phyloP scores from a whole-genome alignment of 805 yeast species.

The Yarrowia deformans region DNA sequence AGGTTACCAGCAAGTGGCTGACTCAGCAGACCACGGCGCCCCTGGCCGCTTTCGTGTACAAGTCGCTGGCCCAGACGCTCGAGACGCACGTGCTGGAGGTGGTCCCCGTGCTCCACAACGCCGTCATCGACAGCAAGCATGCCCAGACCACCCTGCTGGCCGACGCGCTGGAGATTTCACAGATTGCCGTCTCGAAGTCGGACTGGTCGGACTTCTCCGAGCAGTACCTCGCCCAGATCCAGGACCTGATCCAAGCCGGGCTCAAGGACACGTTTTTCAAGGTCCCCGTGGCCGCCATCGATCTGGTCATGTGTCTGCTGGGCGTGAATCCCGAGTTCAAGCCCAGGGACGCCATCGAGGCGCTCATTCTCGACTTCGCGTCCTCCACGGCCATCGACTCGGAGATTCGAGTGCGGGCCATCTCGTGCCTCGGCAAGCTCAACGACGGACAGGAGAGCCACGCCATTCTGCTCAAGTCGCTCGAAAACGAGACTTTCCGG shows the following conservation, averaged over 20 bases:
- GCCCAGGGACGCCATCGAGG: conserved; percentile 42
- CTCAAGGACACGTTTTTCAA: conserved; percentile 52
- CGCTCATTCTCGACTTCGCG: conserved; percentile 51
- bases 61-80: conserved; percentile 24
- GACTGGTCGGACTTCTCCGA: conserved; percentile 13
- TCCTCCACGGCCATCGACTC: conserved; percentile 50
- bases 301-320: conserved; percentile 7
- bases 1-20: conserved; percentile 39
- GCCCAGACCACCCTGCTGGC: conserved; percentile 14
- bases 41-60: conserved; percentile 40
- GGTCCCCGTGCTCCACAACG: conserved; percentile 40
- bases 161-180: conserved; percentile 18
- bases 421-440: conserved; percentile 49
- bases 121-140: conserved; percentile 9
- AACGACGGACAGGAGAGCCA: conserved; percentile 1
- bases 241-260: conserved; percentile 49
- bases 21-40: conserved; percentile 37
- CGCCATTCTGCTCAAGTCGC: conserved; percentile 31
- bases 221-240: conserved; percentile 14
- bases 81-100: conserved; percentile 43
- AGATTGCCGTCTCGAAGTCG: conserved; percentile 23
- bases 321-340: conserved; percentile 13
- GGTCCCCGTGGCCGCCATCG: conserved; percentile 42
- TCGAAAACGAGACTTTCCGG: conserved; percentile 52
- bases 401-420: conserved; percentile 53